Percentiles rank a stretch among this genome's conserved stretches.
Conservation (phyloP, 768 basidiomycete genomes). For the Suillus americanus region DNA sequence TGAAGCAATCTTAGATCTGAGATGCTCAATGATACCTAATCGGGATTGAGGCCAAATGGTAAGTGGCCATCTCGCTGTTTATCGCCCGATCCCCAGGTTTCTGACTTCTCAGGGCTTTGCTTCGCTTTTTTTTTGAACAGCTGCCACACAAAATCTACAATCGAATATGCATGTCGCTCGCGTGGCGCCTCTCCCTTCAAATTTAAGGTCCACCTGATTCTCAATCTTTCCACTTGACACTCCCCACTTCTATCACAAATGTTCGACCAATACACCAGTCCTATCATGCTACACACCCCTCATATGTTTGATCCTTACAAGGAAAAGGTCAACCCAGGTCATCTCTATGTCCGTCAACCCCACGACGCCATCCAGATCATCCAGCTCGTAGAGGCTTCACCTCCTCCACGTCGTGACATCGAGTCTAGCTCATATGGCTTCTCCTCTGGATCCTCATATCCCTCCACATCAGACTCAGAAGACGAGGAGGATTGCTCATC, state of each 20-base stretch:
- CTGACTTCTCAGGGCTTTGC: slow-evolving; percentile 16
- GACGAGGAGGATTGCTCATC: slow-evolving; percentile 58
- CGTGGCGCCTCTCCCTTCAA: slow-evolving; percentile 29
- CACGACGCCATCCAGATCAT: slow-evolving; percentile 60
- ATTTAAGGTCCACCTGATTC: slow-evolving; percentile 13
- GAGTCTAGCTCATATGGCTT: slow-evolving; percentile 39
- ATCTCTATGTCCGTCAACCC: slow-evolving; percentile 48
- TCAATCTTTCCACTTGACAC: slow-evolving; percentile 19
- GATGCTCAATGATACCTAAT: slow-evolving; percentile 8
- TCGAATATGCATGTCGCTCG: slow-evolving; percentile 20
- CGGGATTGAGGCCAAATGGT: slow-evolving; percentile 1
- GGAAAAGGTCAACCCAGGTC: slow-evolving; percentile 36
- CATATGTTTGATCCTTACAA: slow-evolving; percentile 26
- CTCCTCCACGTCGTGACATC: slow-evolving; percentile 46
- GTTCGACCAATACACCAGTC: slow-evolving; percentile 21
- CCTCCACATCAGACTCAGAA: slow-evolving; percentile 34
- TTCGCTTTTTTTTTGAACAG: slow-evolving; percentile 20
- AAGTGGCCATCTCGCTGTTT: slow-evolving; percentile 19
- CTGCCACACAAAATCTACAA: slow-evolving; percentile 16
- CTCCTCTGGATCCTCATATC: slow-evolving; percentile 36
- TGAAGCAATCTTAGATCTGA: background rate
- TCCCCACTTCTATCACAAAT: slow-evolving; percentile 24
- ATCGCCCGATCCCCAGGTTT: slow-evolving; percentile 24
- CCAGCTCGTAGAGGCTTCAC: slow-evolving; percentile 67
- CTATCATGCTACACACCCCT: slow-evolving; percentile 23